Percentiles rank a stretch among this genome's conserved stretches.
These are phyloP conservation scores for Xylaria polymorpha DNA, from an alignment of 2,329 filamentous ascomycete genomes.

Conservation along the genomic window DNA sequence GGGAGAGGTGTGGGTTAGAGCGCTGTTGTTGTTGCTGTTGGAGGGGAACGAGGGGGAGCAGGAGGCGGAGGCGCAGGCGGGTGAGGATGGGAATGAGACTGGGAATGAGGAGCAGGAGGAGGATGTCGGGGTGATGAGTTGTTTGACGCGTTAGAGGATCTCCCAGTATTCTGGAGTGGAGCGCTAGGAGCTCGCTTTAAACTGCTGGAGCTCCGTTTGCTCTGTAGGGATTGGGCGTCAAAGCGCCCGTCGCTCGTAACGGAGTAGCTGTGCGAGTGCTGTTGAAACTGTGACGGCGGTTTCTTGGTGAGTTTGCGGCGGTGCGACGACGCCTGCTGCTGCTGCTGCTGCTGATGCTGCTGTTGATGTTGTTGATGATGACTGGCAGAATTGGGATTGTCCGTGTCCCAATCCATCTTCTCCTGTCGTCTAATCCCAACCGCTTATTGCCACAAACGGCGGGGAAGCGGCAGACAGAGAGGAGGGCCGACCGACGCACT, in stretches of 20 bases:
- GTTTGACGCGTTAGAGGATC: constrained; percentile 54
- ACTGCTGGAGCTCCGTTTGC: constrained; percentile 72
- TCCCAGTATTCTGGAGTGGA: constrained; percentile 55
- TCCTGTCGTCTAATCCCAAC: constrained; percentile 13
- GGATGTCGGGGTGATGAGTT: constrained; percentile 60
- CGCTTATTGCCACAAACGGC: constrained; percentile 25
- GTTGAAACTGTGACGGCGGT: constrained; percentile 54
- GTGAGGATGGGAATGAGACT: neutral
- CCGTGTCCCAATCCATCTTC: constrained; percentile 35
- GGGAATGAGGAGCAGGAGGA: constrained; percentile 14
- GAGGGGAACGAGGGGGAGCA: constrained; percentile 26
- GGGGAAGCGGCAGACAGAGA: constrained; percentile 11
- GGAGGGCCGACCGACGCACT: constrained; percentile 4
- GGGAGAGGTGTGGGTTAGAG: constrained; percentile 57
- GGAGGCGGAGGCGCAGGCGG: neutral
- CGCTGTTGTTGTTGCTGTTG: constrained; percentile 37
- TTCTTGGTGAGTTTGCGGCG: constrained; percentile 74
- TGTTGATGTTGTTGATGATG: constrained; percentile 3
- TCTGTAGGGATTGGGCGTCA: constrained; percentile 68
- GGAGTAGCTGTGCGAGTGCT: constrained; percentile 54
- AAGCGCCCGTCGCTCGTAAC: constrained; percentile 63
- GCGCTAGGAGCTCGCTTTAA: constrained; percentile 71
- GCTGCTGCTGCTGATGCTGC: neutral
- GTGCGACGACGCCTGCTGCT: constrained; percentile 52
- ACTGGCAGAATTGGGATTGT: constrained; percentile 16